Evolutionary conservation across 2,329 filamentous ascomycete species (phyloP).

Genomic region (Salinomyces thailandicus): DNA sequence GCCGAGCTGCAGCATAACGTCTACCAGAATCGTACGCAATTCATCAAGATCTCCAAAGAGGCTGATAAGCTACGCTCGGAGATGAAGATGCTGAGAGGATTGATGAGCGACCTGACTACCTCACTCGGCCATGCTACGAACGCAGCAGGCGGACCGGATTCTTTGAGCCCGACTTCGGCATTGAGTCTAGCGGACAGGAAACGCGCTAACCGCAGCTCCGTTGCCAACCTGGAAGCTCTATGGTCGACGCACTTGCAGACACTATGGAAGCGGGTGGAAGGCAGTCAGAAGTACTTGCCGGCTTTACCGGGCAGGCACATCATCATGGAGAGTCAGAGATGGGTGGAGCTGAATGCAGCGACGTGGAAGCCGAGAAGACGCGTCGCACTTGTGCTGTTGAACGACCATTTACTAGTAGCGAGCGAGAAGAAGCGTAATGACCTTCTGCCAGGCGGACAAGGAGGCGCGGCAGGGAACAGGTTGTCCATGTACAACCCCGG

Average conservation of each 20-base stretch:
- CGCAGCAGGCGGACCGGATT: constrained; percentile 21
- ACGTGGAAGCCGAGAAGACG: constrained; percentile 88
- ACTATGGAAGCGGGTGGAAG: constrained; percentile 94
- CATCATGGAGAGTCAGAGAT: constrained; percentile 80
- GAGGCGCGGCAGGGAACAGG: constrained; percentile 14
- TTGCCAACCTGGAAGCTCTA: constrained; percentile 61
- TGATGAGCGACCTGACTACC: constrained; percentile 78
- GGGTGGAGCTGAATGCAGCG: constrained; percentile 94
- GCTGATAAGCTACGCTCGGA: constrained; percentile 95
- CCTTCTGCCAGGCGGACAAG: constrained; percentile 4
- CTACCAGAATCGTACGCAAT: constrained; percentile 93
- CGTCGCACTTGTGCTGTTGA: constrained; percentile 85
- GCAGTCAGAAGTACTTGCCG: constrained; percentile 91
- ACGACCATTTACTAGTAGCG: constrained; percentile 86
- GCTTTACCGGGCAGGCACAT: constrained; percentile 87
- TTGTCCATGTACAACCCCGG: constrained; percentile 23
- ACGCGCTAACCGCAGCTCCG: constrained; percentile 76
- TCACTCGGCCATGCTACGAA: constrained; percentile 39
- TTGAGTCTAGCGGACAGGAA: constrained; percentile 34
- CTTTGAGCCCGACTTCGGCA: constrained; percentile 7
- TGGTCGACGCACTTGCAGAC: constrained; percentile 62
- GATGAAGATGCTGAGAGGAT: constrained; percentile 78
- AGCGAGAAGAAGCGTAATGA: constrained; percentile 64
- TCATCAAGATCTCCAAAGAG: constrained; percentile 98
- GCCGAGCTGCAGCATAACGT: constrained; percentile 88